Percentiles rank a stretch among this genome's conserved stretches.
Conservation (phyloP, 2,329 filamentous ascomycete species). For the Cucurbitaria berberidis region DNA sequence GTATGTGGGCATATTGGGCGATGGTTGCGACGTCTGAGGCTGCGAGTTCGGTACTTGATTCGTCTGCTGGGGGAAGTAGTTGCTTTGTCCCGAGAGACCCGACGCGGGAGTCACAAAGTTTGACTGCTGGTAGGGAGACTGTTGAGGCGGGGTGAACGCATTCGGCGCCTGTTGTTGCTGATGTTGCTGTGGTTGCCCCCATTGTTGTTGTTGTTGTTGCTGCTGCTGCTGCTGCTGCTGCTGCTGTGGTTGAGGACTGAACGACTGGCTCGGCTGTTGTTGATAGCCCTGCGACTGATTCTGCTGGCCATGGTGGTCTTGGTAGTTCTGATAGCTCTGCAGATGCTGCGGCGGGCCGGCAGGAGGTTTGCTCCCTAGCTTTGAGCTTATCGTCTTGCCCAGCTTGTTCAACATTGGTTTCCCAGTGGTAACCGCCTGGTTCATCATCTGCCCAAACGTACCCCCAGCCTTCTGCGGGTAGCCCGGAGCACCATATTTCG, state of each 20-base stretch:
- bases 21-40: constrained; percentile 20
- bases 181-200: constrained; percentile 20
- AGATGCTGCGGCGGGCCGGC: constrained; percentile 35
- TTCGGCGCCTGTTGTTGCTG: constrained; percentile 23
- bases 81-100: constrained; percentile 28
- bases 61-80: constrained; percentile 35
- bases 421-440: constrained; percentile 44
- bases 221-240: constrained; percentile 20
- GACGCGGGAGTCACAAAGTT: constrained; percentile 30
- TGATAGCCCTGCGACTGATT: constrained; percentile 23
- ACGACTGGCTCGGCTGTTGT: constrained; percentile 18
- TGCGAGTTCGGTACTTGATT: constrained; percentile 10
- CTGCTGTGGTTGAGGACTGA: constrained; percentile 21
- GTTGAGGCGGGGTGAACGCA: constrained; percentile 30
- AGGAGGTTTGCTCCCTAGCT: constrained; percentile 36
- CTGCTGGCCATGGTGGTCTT: constrained; percentile 34
- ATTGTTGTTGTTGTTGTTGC: constrained; percentile 19
- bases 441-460: constrained; percentile 40
- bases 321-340: constrained; percentile 42
- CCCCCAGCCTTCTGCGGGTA: constrained; percentile 29
- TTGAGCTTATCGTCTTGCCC: constrained; percentile 45
- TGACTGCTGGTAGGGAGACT: constrained; percentile 33
- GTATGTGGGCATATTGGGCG: constrained; percentile 14
- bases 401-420: constrained; percentile 47
- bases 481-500: constrained; percentile 18